Conservation (phyloP, 257 asterid genomes). For the Buddleja alternifolia region DNA sequence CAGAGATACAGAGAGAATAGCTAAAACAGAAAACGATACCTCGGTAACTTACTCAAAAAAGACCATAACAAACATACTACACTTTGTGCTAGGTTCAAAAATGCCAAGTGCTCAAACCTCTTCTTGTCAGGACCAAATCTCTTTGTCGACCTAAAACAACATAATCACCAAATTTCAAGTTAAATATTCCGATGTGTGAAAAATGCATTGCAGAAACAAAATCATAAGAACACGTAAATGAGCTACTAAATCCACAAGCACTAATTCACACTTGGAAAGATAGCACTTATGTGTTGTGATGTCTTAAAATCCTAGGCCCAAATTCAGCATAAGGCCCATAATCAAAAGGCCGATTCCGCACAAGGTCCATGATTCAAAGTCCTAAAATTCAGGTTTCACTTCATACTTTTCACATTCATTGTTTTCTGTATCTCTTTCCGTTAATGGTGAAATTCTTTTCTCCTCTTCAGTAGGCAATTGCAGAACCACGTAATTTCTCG, state of each 20-base stretch:
- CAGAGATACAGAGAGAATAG: background rate
- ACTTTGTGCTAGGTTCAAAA: slow-evolving; percentile 62
- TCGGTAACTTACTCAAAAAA: slow-evolving; percentile 50
- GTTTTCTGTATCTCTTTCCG: too few relatives aligned
- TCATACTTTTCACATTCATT: too few relatives aligned
- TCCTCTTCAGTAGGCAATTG: too few relatives aligned
- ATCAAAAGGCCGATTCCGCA: too few relatives aligned
- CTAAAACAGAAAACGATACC: background rate
- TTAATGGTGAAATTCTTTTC: too few relatives aligned
- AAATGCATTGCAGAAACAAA: background rate
- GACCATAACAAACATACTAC: slow-evolving; percentile 71
- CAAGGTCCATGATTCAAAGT: too few relatives aligned
- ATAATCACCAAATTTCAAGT: background rate
- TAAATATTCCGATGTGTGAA: background rate
- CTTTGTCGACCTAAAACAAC: slow-evolving; percentile 54
- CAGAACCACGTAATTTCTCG: too few relatives aligned
- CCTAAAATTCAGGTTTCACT: too few relatives aligned
- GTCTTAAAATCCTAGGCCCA: too few relatives aligned
- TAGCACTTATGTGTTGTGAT: too few relatives aligned
- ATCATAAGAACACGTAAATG: background rate
- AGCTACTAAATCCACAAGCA: background rate
- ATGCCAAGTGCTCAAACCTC: slow-evolving; percentile 76
- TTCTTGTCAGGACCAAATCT: slow-evolving; percentile 57
- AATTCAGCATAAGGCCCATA: too few relatives aligned
- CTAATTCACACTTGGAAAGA: background rate